Conservation (phyloP, 2,329 filamentous ascomycete species). For the Colletotrichum orbiculare region DNA sequence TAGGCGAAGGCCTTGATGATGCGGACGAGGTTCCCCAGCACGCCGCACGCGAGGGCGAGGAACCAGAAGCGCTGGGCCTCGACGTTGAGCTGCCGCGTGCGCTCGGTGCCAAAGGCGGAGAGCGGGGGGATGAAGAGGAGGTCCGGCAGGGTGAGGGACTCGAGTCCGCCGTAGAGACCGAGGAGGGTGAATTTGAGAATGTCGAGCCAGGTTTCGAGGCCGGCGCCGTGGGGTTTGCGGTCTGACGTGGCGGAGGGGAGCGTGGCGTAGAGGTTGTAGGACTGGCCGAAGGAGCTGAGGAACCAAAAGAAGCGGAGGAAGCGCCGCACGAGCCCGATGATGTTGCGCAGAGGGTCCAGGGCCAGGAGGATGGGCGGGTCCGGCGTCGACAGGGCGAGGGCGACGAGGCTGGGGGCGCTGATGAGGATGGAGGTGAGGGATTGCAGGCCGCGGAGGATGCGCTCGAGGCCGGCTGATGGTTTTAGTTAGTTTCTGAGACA, state of each 20-base stretch:
- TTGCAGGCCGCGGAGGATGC: conserved; percentile 69
- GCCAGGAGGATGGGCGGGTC: conserved; percentile 35
- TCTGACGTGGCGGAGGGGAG: conserved; percentile 34
- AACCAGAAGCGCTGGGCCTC: conserved; percentile 80
- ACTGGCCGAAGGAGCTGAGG: conserved; percentile 66
- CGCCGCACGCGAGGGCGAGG: conserved; percentile 65
- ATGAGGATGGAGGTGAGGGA: conserved; percentile 60
- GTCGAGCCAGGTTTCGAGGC: conserved; percentile 59
- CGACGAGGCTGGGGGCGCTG: conserved; percentile 55
- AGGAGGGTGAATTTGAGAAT: conserved; percentile 68
- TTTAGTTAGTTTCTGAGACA: conserved; percentile 9
- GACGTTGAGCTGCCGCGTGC: conserved; percentile 58
- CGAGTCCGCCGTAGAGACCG: conserved; percentile 75
- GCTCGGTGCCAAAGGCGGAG: conserved; percentile 63
- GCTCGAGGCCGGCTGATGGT: conserved; percentile 68
- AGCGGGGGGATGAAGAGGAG: conserved; percentile 57
- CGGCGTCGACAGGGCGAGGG: conserved; percentile 43
- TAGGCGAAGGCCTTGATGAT: conserved; percentile 51
- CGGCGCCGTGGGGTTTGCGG: conserved; percentile 25
- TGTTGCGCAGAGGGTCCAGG: conserved; percentile 50
- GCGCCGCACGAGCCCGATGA: conserved; percentile 64
- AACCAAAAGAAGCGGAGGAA: conserved; percentile 78
- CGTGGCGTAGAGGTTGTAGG: conserved; percentile 54
- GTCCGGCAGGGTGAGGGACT: conserved; percentile 72
- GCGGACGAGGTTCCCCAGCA: conserved; percentile 55